Conservation (phyloP, 2,329 filamentous ascomycete genomes). For the Boeremia lycopersici region DNA sequence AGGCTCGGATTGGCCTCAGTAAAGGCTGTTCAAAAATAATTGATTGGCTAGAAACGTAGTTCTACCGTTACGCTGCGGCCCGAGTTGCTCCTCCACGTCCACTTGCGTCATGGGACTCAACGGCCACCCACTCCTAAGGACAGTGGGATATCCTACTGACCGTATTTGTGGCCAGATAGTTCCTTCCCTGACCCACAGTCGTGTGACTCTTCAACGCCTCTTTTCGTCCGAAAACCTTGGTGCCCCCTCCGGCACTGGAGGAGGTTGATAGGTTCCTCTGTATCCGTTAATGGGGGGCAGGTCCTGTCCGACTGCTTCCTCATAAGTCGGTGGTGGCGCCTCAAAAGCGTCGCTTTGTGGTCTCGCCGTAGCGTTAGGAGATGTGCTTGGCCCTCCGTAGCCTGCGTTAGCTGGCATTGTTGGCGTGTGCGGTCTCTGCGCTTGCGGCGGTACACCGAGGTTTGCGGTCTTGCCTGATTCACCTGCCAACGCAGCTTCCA, state of each 20-base stretch:
- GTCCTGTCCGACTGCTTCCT: constrained; percentile 85
- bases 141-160: background rate
- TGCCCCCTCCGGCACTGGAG: constrained; percentile 46
- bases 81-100: constrained; percentile 16
- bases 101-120: constrained; percentile 14
- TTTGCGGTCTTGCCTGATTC: constrained; percentile 17
- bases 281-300: constrained; percentile 75
- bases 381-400: constrained; percentile 19
- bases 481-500: constrained; percentile 65
- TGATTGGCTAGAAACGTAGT: constrained; percentile 27
- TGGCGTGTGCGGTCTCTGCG: constrained; percentile 32
- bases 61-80: constrained; percentile 12
- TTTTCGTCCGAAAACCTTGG: constrained; percentile 47
- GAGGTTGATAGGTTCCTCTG: constrained; percentile 67
- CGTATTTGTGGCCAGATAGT: background rate
- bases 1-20: constrained; percentile 11
- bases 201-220: constrained; percentile 32
- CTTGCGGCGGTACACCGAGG: constrained; percentile 21
- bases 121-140: constrained; percentile 1
- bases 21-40: constrained; percentile 21
- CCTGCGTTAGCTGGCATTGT: constrained; percentile 31
- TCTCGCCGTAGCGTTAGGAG: constrained; percentile 11
- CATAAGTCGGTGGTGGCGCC: constrained; percentile 85
- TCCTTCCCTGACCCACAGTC: constrained; percentile 6
- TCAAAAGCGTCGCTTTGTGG: constrained; percentile 17